These are phyloP conservation scores for Fraxinus latifolia DNA, from an alignment of 305 asterid species.

Conservation along the genomic window DNA sequence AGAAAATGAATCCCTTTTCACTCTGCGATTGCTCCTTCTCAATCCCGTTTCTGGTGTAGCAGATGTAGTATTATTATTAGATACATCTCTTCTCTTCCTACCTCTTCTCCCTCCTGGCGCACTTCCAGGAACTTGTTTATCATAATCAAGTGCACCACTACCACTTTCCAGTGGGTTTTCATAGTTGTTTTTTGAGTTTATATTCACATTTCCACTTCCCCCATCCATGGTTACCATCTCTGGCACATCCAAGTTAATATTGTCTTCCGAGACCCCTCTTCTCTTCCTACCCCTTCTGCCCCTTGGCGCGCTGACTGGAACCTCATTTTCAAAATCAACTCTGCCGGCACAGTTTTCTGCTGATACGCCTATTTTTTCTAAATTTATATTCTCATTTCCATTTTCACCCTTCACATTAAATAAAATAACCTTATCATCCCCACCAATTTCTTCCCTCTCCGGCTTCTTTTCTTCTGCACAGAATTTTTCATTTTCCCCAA, in stretches of 20 bases:
- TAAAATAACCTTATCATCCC: constrained; percentile 25
- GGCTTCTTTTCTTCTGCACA: constrained; percentile 24
- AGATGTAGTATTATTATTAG: constrained; percentile 28
- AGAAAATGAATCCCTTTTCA: constrained; percentile 38
- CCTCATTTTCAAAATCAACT: constrained; percentile 35
- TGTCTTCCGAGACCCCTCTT: constrained; percentile 31
- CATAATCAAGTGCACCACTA: constrained; percentile 27
- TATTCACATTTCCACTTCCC: constrained; percentile 20
- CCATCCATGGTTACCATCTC: constrained; percentile 29
- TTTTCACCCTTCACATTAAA: constrained; percentile 20
- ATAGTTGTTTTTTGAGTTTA: constrained; percentile 32
- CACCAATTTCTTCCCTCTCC: constrained; percentile 31
- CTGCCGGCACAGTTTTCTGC: constrained; percentile 25
- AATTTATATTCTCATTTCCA: constrained; percentile 21
- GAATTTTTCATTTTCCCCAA: constrained; percentile 25
- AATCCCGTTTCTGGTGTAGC: constrained; percentile 55
- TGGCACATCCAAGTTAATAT: constrained; percentile 29
- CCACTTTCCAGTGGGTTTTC: constrained; percentile 29
- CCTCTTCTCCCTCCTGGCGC: constrained; percentile 46
- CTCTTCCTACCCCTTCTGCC: constrained; percentile 74
- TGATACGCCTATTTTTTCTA: constrained; percentile 32
- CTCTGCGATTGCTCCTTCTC: constrained; percentile 91
- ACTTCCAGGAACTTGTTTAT: constrained; percentile 34
- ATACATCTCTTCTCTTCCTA: constrained; percentile 49
- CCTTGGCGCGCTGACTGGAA: constrained; percentile 33